Evolutionary conservation across 768 basidiomycete species (phyloP).

Genomic region (Auricularia cornea): DNA sequence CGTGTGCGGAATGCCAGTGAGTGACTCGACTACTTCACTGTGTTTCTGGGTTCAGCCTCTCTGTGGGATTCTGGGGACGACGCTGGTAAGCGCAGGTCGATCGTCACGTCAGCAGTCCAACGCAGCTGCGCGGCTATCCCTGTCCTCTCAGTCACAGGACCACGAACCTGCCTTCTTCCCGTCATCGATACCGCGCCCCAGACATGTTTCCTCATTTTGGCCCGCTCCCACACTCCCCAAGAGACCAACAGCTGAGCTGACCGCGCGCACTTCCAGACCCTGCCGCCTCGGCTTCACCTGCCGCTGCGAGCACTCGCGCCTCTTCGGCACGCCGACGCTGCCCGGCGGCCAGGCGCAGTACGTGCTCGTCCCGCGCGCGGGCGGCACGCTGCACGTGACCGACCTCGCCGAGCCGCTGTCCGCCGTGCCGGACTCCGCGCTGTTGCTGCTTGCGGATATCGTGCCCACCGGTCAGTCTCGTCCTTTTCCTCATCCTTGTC

Average conservation of each 20-base stretch:
- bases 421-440: constrained; percentile 49
- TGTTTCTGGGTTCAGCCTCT: not conserved
- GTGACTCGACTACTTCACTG: constrained; percentile 17
- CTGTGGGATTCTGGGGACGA: not conserved
- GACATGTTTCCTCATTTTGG: too few species aligned
- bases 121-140: too few species aligned
- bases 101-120: too few species aligned
- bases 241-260: too few species aligned
- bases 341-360: constrained; percentile 77
- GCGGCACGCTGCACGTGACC: constrained; percentile 59
- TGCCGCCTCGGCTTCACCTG: constrained; percentile 68
- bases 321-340: constrained; percentile 59
- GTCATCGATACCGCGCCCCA: too few species aligned
- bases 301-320: constrained; percentile 49
- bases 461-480: constrained; percentile 51
- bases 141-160: too few species aligned
- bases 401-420: constrained; percentile 6
- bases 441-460: constrained; percentile 69
- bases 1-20: constrained; percentile 79
- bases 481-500: too few species aligned
- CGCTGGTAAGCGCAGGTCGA: too few species aligned
- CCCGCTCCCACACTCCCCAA: not conserved
- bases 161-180: too few species aligned
- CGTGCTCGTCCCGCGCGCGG: constrained; percentile 69
- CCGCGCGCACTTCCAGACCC: constrained; percentile 43